phyloP scores from a whole-genome alignment of 2,329 filamentous ascomycete genomes.

The Metarhizium guizhouense region DNA sequence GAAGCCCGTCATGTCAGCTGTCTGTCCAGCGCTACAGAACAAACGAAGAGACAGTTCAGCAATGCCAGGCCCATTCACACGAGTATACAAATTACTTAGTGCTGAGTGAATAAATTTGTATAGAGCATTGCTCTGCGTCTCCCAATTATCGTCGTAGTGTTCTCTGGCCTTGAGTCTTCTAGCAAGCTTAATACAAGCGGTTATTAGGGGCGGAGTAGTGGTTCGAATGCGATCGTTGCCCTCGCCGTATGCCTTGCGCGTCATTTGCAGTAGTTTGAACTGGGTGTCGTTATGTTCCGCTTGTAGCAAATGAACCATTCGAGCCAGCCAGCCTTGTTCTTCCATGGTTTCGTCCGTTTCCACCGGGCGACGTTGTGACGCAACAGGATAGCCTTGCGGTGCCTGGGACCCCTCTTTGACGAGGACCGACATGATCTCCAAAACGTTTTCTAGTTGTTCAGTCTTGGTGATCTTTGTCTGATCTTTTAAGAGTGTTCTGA shows the following conservation, averaged over 20 bases:
- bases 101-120: slow-evolving; percentile 95
- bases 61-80: slow-evolving; percentile 66
- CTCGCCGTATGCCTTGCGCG: slow-evolving; percentile 77
- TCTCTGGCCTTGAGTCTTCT: slow-evolving; percentile 83
- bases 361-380: slow-evolving; percentile 61
- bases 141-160: slow-evolving; percentile 63
- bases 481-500: slow-evolving; percentile 72
- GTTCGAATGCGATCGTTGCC: slow-evolving; percentile 94
- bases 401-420: slow-evolving; percentile 88
- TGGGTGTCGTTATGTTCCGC: slow-evolving; percentile 85
- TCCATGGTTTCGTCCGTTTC: slow-evolving; percentile 98
- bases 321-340: slow-evolving; percentile 93
- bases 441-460: slow-evolving; percentile 75
- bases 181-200: slow-evolving; percentile 80
- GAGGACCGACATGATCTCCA: slow-evolving; percentile 81
- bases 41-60: slow-evolving; percentile 83
- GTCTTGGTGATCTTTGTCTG: slow-evolving; percentile 70
- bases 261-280: slow-evolving; percentile 84
- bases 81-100: slow-evolving; percentile 77
- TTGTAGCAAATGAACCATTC: slow-evolving; percentile 81
- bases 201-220: slow-evolving; percentile 87
- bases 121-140: slow-evolving; percentile 60
- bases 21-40: slow-evolving; percentile 86
- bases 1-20: slow-evolving; percentile 82
- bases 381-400: slow-evolving; percentile 74